phyloP scores from a whole-genome alignment of 495 filamentous ascomycete species.

The Copromyces sp. region DNA sequence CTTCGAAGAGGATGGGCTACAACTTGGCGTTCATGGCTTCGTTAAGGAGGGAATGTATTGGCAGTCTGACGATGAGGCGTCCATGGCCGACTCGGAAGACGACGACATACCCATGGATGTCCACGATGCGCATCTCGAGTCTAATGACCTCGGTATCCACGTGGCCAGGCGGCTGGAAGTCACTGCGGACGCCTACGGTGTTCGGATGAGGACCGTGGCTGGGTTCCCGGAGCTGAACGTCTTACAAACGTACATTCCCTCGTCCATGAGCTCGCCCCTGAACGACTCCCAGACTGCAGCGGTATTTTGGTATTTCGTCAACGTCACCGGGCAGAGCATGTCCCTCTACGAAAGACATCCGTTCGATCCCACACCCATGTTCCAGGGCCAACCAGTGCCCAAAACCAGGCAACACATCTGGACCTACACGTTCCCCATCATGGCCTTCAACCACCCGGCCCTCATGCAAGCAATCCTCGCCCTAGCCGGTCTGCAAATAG shows the following conservation, averaged over 20 bases:
- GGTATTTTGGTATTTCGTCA: slow-evolving; percentile 88
- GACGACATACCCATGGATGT: slow-evolving; percentile 23
- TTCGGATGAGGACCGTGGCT: slow-evolving; percentile 33
- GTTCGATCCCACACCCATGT: slow-evolving; percentile 63
- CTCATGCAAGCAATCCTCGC: slow-evolving; percentile 90
- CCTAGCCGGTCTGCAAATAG: slow-evolving; percentile 77
- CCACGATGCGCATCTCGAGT: slow-evolving; percentile 20
- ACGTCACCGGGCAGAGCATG: slow-evolving; percentile 76
- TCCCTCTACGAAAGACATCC: slow-evolving; percentile 83
- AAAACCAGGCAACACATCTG: slow-evolving; percentile 67
- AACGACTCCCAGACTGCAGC: slow-evolving; percentile 74
- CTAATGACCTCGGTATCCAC: slow-evolving; percentile 31
- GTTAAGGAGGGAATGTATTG: slow-evolving; percentile 28
- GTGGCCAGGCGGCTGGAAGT: slow-evolving; percentile 24
- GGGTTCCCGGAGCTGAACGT: slow-evolving; percentile 41
- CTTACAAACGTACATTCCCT: slow-evolving; percentile 69
- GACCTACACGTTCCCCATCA: slow-evolving; percentile 78
- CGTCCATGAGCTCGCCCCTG: slow-evolving; percentile 65
- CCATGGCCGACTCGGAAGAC: slow-evolving; percentile 47
- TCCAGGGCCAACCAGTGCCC: slow-evolving; percentile 53
- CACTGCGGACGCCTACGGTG: slow-evolving; percentile 24
- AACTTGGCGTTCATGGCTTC: background rate
- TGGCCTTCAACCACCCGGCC: slow-evolving; percentile 72
- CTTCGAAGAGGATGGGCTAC: background rate
- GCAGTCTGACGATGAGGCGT: slow-evolving; percentile 57